Conservation (phyloP, 1,284 basidiomycete genomes). For the Rhodotorula glutinis region DNA sequence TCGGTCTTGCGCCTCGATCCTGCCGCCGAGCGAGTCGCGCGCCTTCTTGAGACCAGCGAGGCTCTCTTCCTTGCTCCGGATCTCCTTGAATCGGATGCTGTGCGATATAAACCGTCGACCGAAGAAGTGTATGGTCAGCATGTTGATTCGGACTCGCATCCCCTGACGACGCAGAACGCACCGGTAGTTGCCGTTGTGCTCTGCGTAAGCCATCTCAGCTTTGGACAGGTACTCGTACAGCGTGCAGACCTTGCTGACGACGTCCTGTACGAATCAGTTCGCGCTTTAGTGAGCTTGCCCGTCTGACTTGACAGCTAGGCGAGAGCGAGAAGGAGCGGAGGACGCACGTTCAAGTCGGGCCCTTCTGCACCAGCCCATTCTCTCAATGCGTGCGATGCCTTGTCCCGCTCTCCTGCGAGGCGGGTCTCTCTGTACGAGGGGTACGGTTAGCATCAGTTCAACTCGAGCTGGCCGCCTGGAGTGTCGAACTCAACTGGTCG, state of each 20-base stretch:
- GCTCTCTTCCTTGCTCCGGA: constrained; percentile 44
- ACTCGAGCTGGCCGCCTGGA: background rate
- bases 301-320: too few relatives aligned
- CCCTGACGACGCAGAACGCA: constrained; percentile 3
- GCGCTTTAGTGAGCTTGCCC: too few relatives aligned
- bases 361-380: constrained; percentile 45
- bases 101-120: background rate
- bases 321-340: too few relatives aligned
- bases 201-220: constrained; percentile 42
- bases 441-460: background rate
- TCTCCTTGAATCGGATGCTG: constrained; percentile 43
- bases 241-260: constrained; percentile 42
- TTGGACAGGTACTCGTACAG: constrained; percentile 43
- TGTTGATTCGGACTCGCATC: background rate
- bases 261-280: constrained; percentile 33
- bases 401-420: constrained; percentile 37
- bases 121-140: too few relatives aligned
- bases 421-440: constrained; percentile 25
- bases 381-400: constrained; percentile 38
- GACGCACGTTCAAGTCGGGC: constrained; percentile 41
- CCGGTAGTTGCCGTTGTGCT: constrained; percentile 43
- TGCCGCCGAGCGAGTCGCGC: constrained; percentile 40
- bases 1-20: constrained; percentile 44
- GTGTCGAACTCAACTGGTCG: constrained; percentile 29
- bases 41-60: constrained; percentile 41